phyloP scores from a whole-genome alignment of 345 rosid genomes.

The Sisymbrium altissimum region DNA sequence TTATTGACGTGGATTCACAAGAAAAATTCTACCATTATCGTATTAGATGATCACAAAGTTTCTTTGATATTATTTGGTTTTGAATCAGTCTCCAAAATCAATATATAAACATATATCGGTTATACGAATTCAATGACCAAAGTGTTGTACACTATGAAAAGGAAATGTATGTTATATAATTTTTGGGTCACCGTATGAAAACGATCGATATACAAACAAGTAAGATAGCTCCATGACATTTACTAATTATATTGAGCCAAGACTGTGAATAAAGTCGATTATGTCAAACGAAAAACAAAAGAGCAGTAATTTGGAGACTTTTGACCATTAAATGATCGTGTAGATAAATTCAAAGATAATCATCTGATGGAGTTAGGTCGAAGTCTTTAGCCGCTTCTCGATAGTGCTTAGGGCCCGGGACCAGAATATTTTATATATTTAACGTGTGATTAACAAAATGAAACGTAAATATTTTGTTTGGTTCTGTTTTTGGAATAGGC shows the following conservation, averaged over 20 bases:
- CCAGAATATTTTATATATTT: neutral
- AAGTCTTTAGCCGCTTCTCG: slow-evolving; percentile 14
- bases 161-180: neutral
- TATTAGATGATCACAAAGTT: neutral
- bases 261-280: neutral
- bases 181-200: neutral
- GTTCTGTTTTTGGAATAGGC: slow-evolving; percentile 1
- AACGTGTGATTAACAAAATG: neutral
- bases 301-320: neutral
- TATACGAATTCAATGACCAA: too few relatives aligned
- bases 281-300: slow-evolving; percentile 9
- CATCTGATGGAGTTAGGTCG: neutral
- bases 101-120: neutral
- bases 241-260: neutral
- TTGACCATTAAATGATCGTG: neutral
- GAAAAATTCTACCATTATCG: neutral
- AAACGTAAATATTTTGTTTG: neutral
- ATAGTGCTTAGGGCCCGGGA: slow-evolving; percentile 9
- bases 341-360: neutral
- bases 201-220: neutral
- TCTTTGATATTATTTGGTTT: neutral
- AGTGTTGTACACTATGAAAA: too few relatives aligned
- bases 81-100: neutral
- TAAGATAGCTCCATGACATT: neutral
- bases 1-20: neutral